Conservation (phyloP, 768 basidiomycete species). For the Macrocybe gigantea region DNA sequence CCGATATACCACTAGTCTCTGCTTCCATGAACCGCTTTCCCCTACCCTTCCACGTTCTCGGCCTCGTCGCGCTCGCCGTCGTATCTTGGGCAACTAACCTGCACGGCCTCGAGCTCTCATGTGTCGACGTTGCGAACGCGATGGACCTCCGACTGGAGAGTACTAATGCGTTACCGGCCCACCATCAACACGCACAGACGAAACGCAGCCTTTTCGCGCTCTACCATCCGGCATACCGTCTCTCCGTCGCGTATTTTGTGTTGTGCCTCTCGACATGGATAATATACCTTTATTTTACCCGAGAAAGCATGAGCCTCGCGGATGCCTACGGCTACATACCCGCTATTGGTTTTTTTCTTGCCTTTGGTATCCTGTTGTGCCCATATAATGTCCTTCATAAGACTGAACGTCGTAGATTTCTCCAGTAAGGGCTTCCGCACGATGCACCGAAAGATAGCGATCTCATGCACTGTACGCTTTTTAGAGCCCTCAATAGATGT, state of each 20-base stretch:
- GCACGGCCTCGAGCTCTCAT: slow-evolving; percentile 70
- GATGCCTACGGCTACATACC: slow-evolving; percentile 78
- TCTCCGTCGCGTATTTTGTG: slow-evolving; percentile 53
- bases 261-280: slow-evolving; percentile 69
- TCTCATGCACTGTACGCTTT: slow-evolving; percentile 3
- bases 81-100: slow-evolving; percentile 92
- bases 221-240: slow-evolving; percentile 60
- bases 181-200: slow-evolving; percentile 19
- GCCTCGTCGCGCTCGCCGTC: slow-evolving; percentile 72
- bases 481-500: slow-evolving; percentile 72
- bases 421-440: slow-evolving; percentile 51
- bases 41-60: slow-evolving; percentile 87
- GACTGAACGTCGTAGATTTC: slow-evolving; percentile 69
- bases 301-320: slow-evolving; percentile 50
- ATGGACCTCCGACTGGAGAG: slow-evolving; percentile 56
- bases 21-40: slow-evolving; percentile 46
- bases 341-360: slow-evolving; percentile 54
- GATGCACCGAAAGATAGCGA: background rate
- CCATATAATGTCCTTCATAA: slow-evolving; percentile 67
- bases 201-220: slow-evolving; percentile 33
- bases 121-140: slow-evolving; percentile 66
- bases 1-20: slow-evolving; percentile 34
- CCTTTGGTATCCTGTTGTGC: slow-evolving; percentile 51
- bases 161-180: slow-evolving; percentile 16
- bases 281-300: slow-evolving; percentile 55